Evolutionary conservation across 805 yeast genomes (phyloP), one percentile per base, ranked within the genome.

Genomic region (Metschnikowia kunwiensis): DNA sequence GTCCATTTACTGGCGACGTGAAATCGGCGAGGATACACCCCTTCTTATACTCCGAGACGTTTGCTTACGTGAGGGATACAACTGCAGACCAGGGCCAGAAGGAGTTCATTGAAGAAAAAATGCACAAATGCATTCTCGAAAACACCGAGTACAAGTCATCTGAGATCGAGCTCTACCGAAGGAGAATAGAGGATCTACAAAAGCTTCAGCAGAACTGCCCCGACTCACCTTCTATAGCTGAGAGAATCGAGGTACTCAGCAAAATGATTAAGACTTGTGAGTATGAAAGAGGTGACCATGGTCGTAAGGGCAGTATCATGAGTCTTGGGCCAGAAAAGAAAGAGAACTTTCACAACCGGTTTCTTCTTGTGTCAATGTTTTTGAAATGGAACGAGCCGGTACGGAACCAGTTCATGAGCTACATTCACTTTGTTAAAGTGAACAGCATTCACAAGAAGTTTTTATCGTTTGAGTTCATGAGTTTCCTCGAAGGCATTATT

Each of bases 51-150:
- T 69, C 94, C 0, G 85, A 91, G 5, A 64, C 77, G 28, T 81
- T 88, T 53, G 67, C 81, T 3, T 89, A 86, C 55, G 63, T 74
- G 43, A 70, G 91, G 32, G 78, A 82, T 44, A 78, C 86, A 2
- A 70, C 36, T 7, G 44, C 42, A 7, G 31, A 30, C 3, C 27
- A 34, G 10, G 30, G 30, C 2, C 29, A 36, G n/a, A 32, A 33
- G 4, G 50, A 47, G 9, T 34, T 39, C 30, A 60, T 60, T 1
- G 41, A 42, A 11, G 68, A 57, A 21, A 40, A 49, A 6, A 60
- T 58, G 14, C 70, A 61, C 41, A 54, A 50, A 14, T 60, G 70
- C 36, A 40, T 49, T 18, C 49, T 61, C 27, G 46, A 55, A 32
- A 44, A 54, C 14, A 48, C 51, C 8, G 53, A 61, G 27, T 51